Evolutionary conservation across 257 asterid genomes (phyloP), one percentile per base, ranked within the genome.

Genomic region (Mentha longifolia): DNA sequence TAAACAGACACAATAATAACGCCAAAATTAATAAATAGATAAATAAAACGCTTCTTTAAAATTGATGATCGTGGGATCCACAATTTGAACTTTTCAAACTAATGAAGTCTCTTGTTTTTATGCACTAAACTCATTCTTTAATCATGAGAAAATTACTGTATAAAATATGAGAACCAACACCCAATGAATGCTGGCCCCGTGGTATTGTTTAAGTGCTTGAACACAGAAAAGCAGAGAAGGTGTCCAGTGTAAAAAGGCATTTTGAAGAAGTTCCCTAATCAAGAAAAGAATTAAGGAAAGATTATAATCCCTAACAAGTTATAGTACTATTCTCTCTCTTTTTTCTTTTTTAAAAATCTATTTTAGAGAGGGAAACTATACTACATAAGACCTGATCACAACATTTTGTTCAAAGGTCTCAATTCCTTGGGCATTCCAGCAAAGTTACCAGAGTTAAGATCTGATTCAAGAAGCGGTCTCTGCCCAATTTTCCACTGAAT

Each of bases 401-500:
- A 81, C 70, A 89, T 79, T 76, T 85, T 88, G 65, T 79, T 80
- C 67, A 86, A 61, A 78, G 98, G 98, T 68, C 95, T 88, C 64
- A 89, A 75, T 83, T 92, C 98, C 81, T 63, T 82, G 65, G 98
- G 98, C 9, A 89, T 28, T 73, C 87, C 92, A 28, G 86, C 92
- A 52, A 89, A 92, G 58, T 89, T 92, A 70, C 90, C 96, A 64
- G 96, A 85, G 59, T 81, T 86, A 35, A 89, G 78, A 71, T 92
- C 96, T 15, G 98, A 89, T 60, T 89, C 87, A 33, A 89, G 79
- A 56, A 92, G 61, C 0, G 98, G 96, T 67, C 95, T 86, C 76
- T 77, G 65, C 54, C 96, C 96, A 61, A 47, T 74, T 81, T 88
- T 82, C 96, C 98, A 92, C 31, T 86, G 96, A 65, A 89, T 78